phyloP scores from a whole-genome alignment of 2,329 filamentous ascomycete species.

The Nigrospora osmanthi region DNA sequence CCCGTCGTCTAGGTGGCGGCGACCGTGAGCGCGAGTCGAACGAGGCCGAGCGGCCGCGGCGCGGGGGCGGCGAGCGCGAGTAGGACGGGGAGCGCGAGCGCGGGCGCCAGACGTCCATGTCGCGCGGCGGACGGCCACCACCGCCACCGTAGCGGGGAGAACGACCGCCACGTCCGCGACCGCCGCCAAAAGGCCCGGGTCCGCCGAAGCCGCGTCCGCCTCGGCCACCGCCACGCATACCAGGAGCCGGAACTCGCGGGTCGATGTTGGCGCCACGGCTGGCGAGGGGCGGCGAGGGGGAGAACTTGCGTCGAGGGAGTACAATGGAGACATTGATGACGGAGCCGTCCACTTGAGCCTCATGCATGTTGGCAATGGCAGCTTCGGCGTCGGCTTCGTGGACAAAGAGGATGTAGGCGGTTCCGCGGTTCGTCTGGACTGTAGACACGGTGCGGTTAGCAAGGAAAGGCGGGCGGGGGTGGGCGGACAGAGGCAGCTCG shows the following conservation, averaged over 20 bases:
- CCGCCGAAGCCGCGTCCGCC: slow-evolving; percentile 10
- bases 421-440: slow-evolving; percentile 88
- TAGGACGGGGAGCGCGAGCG: slow-evolving; percentile 37
- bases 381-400: slow-evolving; percentile 24
- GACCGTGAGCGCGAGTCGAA: slow-evolving; percentile 40
- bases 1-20: slow-evolving; percentile 20
- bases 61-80: slow-evolving; percentile 23
- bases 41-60: slow-evolving; percentile 38
- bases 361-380: slow-evolving; percentile 95
- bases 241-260: slow-evolving; percentile 38
- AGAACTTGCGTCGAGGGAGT: slow-evolving; percentile 74
- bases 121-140: slow-evolving; percentile 33
- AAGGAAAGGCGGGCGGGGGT: neutral
- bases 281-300: slow-evolving; percentile 66
- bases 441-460: neutral
- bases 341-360: slow-evolving; percentile 84
- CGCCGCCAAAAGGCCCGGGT: slow-evolving; percentile 27
- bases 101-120: slow-evolving; percentile 53
- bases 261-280: slow-evolving; percentile 54
- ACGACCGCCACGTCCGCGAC: slow-evolving; percentile 19
- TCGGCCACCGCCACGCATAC: slow-evolving; percentile 9
- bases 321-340: slow-evolving; percentile 84
- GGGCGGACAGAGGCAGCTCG: neutral
- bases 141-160: slow-evolving; percentile 10
- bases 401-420: slow-evolving; percentile 7